Evolutionary conservation across 768 basidiomycete genomes (phyloP), one percentile per base, ranked within the genome.

Genomic region (Kwoniella newhampshirensis): DNA sequence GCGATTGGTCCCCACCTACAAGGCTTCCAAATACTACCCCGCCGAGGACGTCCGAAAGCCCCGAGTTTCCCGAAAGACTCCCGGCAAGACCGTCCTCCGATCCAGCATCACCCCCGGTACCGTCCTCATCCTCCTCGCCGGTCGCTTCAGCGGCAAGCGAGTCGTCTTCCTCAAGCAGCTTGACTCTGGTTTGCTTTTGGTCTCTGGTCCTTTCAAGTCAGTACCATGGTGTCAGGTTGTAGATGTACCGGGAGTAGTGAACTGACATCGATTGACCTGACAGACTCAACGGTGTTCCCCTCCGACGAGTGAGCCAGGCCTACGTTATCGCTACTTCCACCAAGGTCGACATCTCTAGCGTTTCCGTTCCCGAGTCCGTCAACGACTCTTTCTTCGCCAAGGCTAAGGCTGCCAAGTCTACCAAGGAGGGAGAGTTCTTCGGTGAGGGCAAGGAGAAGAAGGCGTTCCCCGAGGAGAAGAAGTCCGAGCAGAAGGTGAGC

Each of bases 291-390:
- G 96, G 96, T 77, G 94, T 99, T 43, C 96, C 96, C 68, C 83
- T 99, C 77, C 85, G 93, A 78, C 86, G 96, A 78, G 92, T 99
- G 59, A 94, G 92, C 82, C 94, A 97, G 82, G 91, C 96, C 53
- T 99, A 99, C 77, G 91, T 93, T 62, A 98, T 99, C 74, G 91
- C 94, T 57, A 99, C 96, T 57, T 92, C 92, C 54, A 97, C 96
- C 68, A 91, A 87, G 80, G 79, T 98, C 67, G 88, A 94, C 64
- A 78, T 97, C 56, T 82, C 80, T 25, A 82, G 80, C 56, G 80
- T 89, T 77, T 91, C 70, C 63, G 83, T 81, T 23, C 68, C 65
- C 75, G 84, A 88, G 68, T 89, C 93, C 80, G 81, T 97, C 81
- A 87, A 87, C 80, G 96, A 99, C 77, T 80, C 88, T 23, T 97